phyloP scores from a whole-genome alignment of 2,329 filamentous ascomycete genomes.

The Epichloe typhina region DNA sequence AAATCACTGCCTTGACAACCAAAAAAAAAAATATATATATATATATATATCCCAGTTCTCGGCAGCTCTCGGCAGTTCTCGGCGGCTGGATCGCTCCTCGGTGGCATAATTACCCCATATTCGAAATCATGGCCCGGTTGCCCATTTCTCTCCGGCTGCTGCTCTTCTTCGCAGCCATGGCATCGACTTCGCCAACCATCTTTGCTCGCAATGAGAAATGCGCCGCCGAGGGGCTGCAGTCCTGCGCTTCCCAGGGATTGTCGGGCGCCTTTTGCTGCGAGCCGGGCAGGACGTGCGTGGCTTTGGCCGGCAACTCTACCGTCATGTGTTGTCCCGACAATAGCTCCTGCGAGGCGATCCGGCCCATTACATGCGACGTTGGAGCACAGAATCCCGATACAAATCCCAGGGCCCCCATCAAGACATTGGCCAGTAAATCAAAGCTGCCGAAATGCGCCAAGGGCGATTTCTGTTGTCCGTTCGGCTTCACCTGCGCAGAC shows the following conservation, averaged over 20 bases:
- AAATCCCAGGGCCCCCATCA: conserved; percentile 46
- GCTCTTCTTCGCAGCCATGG: conserved; percentile 5
- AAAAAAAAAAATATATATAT: too few relatives aligned
- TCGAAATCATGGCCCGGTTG: conserved; percentile 1
- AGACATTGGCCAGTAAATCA: conserved; percentile 49
- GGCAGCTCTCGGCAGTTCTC: too few relatives aligned
- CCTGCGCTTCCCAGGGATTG: conserved; percentile 38
- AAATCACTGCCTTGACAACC: too few relatives aligned
- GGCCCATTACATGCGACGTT: conserved; percentile 52
- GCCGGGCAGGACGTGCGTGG: conserved; percentile 37
- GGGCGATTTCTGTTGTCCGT: conserved; percentile 49
- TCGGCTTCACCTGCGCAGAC: conserved; percentile 51
- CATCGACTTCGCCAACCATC: conserved; percentile 15
- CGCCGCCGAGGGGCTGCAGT: conserved; percentile 31
- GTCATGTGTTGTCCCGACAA: conserved; percentile 56
- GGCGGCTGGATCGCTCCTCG: background rate
- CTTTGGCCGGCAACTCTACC: conserved; percentile 51
- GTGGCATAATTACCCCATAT: background rate
- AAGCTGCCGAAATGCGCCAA: conserved; percentile 43
- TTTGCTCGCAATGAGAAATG: conserved; percentile 37
- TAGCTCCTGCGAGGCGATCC: conserved; percentile 44
- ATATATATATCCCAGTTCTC: background rate
- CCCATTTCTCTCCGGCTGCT: conserved; percentile 5
- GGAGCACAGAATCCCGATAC: conserved; percentile 43
- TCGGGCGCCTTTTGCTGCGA: conserved; percentile 57